phyloP scores from a whole-genome alignment of 2,329 filamentous ascomycete species.

The Scedosporium aurantiacum region DNA sequence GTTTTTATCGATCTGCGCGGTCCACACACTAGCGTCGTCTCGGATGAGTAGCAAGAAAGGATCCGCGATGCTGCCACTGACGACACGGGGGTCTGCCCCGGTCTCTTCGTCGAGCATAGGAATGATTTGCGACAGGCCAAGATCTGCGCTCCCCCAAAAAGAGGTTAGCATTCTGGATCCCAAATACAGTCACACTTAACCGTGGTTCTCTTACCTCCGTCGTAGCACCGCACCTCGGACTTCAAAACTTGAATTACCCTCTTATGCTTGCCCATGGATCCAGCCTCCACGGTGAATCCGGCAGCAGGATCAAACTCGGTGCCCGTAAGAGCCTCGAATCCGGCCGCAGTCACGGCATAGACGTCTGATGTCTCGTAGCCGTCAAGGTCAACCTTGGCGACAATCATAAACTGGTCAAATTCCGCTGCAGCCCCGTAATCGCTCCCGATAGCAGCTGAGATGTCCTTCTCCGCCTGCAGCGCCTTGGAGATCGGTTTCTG shows the following conservation, averaged over 20 bases:
- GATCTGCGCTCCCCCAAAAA: conserved; percentile 48
- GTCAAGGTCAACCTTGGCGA: conserved; percentile 59
- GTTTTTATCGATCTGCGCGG: conserved; percentile 61
- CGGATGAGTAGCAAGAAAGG: conserved; percentile 75
- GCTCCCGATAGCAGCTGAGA: conserved; percentile 35
- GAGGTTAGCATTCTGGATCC: conserved; percentile 11
- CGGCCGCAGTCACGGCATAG: conserved; percentile 61
- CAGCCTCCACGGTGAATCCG: conserved; percentile 76
- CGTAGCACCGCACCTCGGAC: conserved; percentile 81
- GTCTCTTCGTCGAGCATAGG: conserved; percentile 88
- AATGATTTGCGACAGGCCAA: conserved; percentile 81
- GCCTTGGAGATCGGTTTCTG: conserved; percentile 54
- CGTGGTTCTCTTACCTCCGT: conserved; percentile 54
- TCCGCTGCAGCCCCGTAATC: conserved; percentile 46
- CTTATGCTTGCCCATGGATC: conserved; percentile 67
- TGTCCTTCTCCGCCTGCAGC: conserved; percentile 34
- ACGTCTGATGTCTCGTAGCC: conserved; percentile 69
- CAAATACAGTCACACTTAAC: background rate
- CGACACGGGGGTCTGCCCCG: conserved; percentile 65
- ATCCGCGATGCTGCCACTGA: conserved; percentile 75
- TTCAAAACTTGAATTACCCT: conserved; percentile 80
- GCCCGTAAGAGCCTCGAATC: conserved; percentile 63
- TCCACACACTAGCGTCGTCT: conserved; percentile 69
- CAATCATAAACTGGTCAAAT: conserved; percentile 72
- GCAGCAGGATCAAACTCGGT: conserved; percentile 89